Evolutionary conservation across 2,329 filamentous ascomycete genomes (phyloP), one percentile per base, ranked within the genome.

Genomic region (Emmonsiellopsis sp.): DNA sequence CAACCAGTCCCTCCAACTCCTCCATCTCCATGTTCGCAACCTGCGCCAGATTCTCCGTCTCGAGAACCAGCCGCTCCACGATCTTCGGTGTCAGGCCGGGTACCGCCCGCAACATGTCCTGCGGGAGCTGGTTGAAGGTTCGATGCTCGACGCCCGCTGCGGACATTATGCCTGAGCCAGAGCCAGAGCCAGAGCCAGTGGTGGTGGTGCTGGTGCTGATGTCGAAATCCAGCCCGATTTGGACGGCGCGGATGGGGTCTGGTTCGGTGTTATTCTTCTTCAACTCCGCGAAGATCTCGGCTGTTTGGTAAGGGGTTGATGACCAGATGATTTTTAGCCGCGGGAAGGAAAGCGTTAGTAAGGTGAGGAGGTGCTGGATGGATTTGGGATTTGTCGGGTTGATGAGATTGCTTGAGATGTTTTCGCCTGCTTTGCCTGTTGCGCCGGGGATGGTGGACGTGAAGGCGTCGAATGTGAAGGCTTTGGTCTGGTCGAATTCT

Each of bases 401-500:
- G 48, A 86, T 79, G 57, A 85, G 81, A 53, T 75, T 78, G 8
- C 84, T 69, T 52, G 79, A 82, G n/a, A 81, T 60, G n/a, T 65
- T 65, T 77, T 7, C 79, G 63, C 70, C 87, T 30, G 67, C 63
- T 58, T 50, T 62, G 59, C 16, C 66, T 66, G n/a, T 68, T 63
- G 15, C 84, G 48, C 85, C 84, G 46, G 66, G 65, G 80, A 68
- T 63, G 32, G 67, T 61, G 31, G 69, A 69, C 2, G 68, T 63
- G 58, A 73, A 73, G 0, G 87, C 86, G 68, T 92, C 93, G 13
- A 98, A 83, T 0, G 91, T 97, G 70, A 98, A 98, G 3, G 89
- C 92, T 69, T 95, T 96, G 74, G 95, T 92, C 67, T 95, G 87
- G 67, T 96, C 91, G 68, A 98, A 98, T 70, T 98, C 93, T 65